Conservation (phyloP, 1,284 basidiomycete species). For the Tilletiaria anomala region DNA sequence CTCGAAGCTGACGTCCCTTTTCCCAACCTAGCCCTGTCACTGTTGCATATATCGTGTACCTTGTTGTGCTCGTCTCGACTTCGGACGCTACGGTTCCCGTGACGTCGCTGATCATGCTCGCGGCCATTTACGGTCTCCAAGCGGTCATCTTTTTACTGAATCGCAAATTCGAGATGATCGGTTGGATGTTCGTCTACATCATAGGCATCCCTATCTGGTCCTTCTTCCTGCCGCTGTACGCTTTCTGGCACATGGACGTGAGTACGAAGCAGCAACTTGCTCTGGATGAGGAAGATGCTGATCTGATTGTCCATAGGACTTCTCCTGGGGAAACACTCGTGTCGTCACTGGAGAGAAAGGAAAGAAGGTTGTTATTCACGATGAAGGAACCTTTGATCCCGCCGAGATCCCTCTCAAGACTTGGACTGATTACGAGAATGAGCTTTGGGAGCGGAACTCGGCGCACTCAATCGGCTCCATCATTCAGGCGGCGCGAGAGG, state of each 20-base stretch:
- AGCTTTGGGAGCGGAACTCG: slow-evolving; percentile 46
- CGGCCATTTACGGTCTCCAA: slow-evolving; percentile 65
- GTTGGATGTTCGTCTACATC: slow-evolving; percentile 32
- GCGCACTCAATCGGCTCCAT: slow-evolving; percentile 21
- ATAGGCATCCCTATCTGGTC: slow-evolving; percentile 80
- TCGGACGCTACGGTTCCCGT: slow-evolving; percentile 23
- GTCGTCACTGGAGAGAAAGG: slow-evolving; percentile 85
- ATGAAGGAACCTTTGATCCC: slow-evolving; percentile 93
- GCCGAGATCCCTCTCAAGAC: slow-evolving; percentile 81
- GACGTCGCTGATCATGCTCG: slow-evolving; percentile 77
- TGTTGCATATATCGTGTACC: slow-evolving; percentile 56
- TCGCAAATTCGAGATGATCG: slow-evolving; percentile 38
- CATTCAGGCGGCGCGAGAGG: slow-evolving; percentile 19
- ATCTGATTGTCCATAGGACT: slow-evolving; percentile 49
- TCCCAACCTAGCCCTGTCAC: slow-evolving; percentile 53
- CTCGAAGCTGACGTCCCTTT: background rate
- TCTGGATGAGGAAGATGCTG: background rate
- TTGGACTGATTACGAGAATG: slow-evolving; percentile 90
- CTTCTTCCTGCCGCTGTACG: slow-evolving; percentile 82
- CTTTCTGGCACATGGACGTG: slow-evolving; percentile 93
- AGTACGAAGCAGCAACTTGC: slow-evolving; percentile 1
- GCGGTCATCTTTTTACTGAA: slow-evolving; percentile 39
- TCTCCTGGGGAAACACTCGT: slow-evolving; percentile 84
- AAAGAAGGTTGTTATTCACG: slow-evolving; percentile 70
- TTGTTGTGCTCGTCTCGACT: slow-evolving; percentile 28